phyloP scores from a whole-genome alignment of 345 rosid species.

The Fremontodendron californicum region DNA sequence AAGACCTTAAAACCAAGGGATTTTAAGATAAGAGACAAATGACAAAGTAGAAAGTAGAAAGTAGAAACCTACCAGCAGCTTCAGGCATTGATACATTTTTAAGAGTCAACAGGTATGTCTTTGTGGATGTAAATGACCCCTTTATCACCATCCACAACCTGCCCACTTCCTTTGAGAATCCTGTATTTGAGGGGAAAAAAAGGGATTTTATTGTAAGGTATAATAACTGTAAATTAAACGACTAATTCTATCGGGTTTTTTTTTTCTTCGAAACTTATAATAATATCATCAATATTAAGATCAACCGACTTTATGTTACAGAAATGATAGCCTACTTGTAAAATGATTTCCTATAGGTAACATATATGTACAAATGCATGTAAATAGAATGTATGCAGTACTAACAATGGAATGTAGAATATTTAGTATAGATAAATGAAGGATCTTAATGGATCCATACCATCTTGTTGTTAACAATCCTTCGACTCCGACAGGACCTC shows the following conservation, averaged over 20 bases:
- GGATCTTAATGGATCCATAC: constrained; percentile 31
- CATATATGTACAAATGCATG: neutral
- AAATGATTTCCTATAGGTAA: neutral
- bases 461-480: constrained; percentile 94
- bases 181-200: constrained; percentile 34
- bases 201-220: neutral
- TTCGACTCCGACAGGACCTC: constrained; percentile 99
- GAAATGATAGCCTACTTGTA: no score
- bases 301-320: neutral
- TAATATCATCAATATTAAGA: neutral
- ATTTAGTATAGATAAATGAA: neutral
- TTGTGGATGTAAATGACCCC: constrained; percentile 67
- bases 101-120: constrained; percentile 40
- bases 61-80: neutral
- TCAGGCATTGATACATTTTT: neutral
- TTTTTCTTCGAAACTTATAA: no score
- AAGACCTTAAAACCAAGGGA: neutral
- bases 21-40: neutral
- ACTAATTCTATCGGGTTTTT: neutral
- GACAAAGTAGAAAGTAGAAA: neutral
- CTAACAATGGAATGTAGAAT: neutral
- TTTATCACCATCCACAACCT: constrained; percentile 89
- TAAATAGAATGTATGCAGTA: neutral
- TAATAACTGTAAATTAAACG: neutral
- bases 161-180: constrained; percentile 89